Conservation (phyloP, 164 flowering plant species). For the Tetracentron sinense region DNA sequence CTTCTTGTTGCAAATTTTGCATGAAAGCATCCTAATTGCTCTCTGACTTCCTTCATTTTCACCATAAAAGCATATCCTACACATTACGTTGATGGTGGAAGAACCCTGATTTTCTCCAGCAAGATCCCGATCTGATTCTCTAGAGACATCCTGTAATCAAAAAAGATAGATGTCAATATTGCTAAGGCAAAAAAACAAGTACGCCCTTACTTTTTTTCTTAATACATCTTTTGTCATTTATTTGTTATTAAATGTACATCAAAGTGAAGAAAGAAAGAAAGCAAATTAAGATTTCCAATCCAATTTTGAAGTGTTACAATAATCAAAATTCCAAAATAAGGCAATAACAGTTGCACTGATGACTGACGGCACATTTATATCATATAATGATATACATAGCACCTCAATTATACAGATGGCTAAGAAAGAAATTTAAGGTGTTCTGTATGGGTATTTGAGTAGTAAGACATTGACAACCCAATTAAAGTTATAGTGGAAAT, state of each 20-base stretch:
- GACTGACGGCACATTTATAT: no score
- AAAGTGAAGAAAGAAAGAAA: background rate
- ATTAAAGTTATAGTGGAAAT: background rate
- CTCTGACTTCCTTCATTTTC: slow-evolving; percentile 85
- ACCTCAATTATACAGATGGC: background rate
- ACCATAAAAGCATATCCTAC: slow-evolving; percentile 79
- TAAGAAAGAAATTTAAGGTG: background rate
- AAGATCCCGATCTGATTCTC: slow-evolving; percentile 15
- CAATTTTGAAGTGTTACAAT: slow-evolving; percentile 1
- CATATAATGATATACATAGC: no score
- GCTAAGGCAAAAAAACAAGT: background rate
- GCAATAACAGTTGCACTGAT: background rate
- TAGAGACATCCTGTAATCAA: slow-evolving; percentile 19
- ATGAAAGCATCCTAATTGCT: slow-evolving; percentile 84
- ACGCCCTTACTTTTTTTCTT: no score
- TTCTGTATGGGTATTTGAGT: no score
- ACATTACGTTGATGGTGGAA: slow-evolving; percentile 62
- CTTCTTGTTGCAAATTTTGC: slow-evolving; percentile 85
- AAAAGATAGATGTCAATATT: background rate
- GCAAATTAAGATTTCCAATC: background rate
- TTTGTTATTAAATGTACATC: no score
- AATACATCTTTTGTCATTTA: no score
- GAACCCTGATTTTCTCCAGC: slow-evolving; percentile 32
- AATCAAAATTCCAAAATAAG: background rate
- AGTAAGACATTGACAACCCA: background rate